These are phyloP conservation scores for Xylaria multiplex DNA, from an alignment of 2,329 filamentous ascomycete species.

Conservation along the genomic window DNA sequence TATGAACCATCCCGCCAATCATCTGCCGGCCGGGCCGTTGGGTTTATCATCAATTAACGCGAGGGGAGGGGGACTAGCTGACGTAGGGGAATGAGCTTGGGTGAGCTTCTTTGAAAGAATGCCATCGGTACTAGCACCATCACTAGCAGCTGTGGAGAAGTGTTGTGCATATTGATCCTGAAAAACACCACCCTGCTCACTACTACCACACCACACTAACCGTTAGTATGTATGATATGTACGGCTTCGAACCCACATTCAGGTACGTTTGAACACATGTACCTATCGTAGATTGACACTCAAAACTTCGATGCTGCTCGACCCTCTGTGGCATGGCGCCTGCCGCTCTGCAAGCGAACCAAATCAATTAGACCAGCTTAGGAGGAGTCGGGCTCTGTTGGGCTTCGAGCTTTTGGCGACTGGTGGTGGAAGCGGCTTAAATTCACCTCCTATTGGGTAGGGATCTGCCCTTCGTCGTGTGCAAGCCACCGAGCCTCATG, in stretches of 20 bases:
- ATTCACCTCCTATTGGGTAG: conserved; percentile 1
- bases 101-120: not conserved
- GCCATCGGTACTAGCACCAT: conserved; percentile 3
- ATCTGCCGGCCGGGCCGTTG: conserved; percentile 5
- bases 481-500: conserved; percentile 24
- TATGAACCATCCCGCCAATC: conserved; percentile 26
- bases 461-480: not conserved
- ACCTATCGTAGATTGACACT: not conserved
- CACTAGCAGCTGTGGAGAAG: conserved; percentile 3
- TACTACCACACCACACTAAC: too few species aligned
- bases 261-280: not conserved
- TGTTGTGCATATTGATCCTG: conserved; percentile 1
- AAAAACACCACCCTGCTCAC: not conserved
- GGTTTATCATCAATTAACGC: conserved; percentile 17
- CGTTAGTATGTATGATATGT: not conserved
- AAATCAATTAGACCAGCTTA: not conserved
- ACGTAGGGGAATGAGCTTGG: not conserved
- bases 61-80: not conserved
- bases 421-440: conserved; percentile 2
- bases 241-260: conserved; percentile 1
- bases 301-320: not conserved
- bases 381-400: not conserved
- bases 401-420: conserved; percentile 1
- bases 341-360: not conserved
- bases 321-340: not conserved